Conservation (phyloP, 371 early-diverging fungal genomes). For the Lichtheimia ornata region DNA sequence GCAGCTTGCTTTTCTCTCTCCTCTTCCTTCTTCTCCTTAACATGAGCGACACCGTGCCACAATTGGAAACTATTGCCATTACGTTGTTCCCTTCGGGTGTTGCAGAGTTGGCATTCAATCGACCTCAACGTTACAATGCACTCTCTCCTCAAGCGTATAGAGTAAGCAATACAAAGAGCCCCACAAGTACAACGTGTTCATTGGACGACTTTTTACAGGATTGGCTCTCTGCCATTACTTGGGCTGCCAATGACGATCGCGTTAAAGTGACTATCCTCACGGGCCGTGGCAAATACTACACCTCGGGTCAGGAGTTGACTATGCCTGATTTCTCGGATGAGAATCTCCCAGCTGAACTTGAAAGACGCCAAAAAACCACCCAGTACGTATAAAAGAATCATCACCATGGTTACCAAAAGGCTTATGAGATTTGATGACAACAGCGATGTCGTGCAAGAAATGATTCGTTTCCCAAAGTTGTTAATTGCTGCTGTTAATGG, state of each 20-base stretch:
- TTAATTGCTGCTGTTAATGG: constrained; percentile 77
- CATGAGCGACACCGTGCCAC: constrained; percentile 30
- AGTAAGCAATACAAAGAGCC: constrained; percentile 20
- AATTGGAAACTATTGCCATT: constrained; percentile 55
- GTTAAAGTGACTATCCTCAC: constrained; percentile 66
- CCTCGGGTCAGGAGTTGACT: constrained; percentile 65
- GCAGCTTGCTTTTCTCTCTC: too few relatives aligned
- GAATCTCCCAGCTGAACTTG: constrained; percentile 26
- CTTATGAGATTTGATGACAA: neutral
- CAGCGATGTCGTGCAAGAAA: constrained; percentile 52
- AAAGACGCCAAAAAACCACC: constrained; percentile 24
- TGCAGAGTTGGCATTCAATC: constrained; percentile 67
- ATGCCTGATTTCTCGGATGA: constrained; percentile 38
- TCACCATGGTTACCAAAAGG: neutral
- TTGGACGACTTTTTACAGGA: constrained; percentile 37
- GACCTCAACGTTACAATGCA: constrained; percentile 66
- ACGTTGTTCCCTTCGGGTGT: constrained; percentile 58
- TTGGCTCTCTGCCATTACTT: constrained; percentile 61
- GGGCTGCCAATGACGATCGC: constrained; percentile 51
- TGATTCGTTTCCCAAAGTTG: constrained; percentile 72
- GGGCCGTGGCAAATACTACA: constrained; percentile 70
- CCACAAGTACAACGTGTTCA: neutral
- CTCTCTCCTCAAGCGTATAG: constrained; percentile 61
- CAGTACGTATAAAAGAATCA: constrained; percentile 14
- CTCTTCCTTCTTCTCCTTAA: neutral